A percentile compares a stretch with the other conserved stretches of the same genome.
Evolutionary conservation across 345 rosid species (phyloP).

Genomic region (Corchorus capsularis): DNA sequence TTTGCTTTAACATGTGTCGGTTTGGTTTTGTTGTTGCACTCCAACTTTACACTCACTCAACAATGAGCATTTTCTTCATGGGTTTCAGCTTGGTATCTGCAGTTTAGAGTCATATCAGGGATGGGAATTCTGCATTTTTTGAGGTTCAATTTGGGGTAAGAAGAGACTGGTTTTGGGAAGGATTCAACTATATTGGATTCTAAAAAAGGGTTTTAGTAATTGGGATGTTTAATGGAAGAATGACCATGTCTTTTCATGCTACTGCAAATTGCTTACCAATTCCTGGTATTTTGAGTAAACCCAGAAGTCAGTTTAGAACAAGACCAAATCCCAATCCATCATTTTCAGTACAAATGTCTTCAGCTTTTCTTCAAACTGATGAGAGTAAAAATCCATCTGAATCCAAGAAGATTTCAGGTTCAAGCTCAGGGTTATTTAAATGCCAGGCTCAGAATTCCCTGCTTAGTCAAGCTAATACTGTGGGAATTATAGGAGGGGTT

Average conservation of each 20-base stretch:
- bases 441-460: slow-evolving; percentile 18
- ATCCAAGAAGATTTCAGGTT: slow-evolving; percentile 29
- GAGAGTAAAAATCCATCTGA: slow-evolving; percentile 25
- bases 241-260: slow-evolving; percentile 23
- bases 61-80: background rate
- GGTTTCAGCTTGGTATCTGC: background rate
- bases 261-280: slow-evolving; percentile 22
- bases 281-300: slow-evolving; percentile 23
- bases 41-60: background rate
- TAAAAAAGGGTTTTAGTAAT: background rate
- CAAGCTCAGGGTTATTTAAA: background rate
- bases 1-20: background rate
- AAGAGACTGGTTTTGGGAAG: background rate
- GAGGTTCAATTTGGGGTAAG: background rate
- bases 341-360: slow-evolving; percentile 21
- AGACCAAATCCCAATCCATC: slow-evolving; percentile 24
- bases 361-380: slow-evolving; percentile 24
- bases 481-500: slow-evolving; percentile 56
- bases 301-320: slow-evolving; percentile 20
- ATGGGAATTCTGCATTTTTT: background rate
- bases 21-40: slow-evolving; percentile 1
- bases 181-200: background rate
- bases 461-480: slow-evolving; percentile 34
- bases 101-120: background rate
- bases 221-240: slow-evolving; percentile 33